phyloP scores from a whole-genome alignment of 1,139 yeast genomes.

The Wickerhamomyces sp. region DNA sequence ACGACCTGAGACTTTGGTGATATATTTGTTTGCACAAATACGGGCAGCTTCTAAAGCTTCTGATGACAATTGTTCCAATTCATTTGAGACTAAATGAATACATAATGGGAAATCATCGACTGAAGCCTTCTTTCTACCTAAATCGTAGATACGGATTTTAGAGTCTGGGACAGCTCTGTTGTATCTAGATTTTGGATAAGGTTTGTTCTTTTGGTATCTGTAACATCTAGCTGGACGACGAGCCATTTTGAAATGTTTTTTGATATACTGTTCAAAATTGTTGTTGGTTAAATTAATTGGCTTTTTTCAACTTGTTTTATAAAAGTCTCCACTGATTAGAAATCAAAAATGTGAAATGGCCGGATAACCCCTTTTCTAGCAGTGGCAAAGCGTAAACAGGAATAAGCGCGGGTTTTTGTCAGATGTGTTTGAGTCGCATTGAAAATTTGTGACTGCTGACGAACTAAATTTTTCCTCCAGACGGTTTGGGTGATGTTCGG shows the following conservation, averaged over 20 bases:
- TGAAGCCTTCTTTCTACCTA: constrained; percentile 99
- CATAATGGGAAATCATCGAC: constrained; percentile 99
- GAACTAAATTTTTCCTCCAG: not conserved
- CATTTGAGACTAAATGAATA: constrained; percentile 98
- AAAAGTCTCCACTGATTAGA: not conserved
- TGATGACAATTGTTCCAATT: constrained; percentile 97
- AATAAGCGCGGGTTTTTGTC: not conserved
- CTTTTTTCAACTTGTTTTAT: not conserved
- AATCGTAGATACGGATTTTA: constrained; percentile 97
- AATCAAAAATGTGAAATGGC: not conserved
- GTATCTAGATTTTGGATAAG: constrained; percentile 99
- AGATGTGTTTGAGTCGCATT: not conserved
- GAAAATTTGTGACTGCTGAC: not conserved
- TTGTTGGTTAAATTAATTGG: not conserved
- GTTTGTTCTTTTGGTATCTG: constrained; percentile 99
- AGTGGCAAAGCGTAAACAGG: not conserved
- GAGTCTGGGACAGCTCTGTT: constrained; percentile 99
- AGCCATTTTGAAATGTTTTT: constrained; percentile 71
- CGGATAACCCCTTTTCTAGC: not conserved
- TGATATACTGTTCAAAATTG: constrained; percentile 1
- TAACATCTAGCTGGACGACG: constrained; percentile 99
- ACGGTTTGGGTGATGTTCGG: not conserved
- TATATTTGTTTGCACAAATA: constrained; percentile 99
- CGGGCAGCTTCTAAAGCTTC: constrained; percentile 99
- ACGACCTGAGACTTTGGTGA: constrained; percentile 96